Conservation (phyloP, 257 asterid species). For the Solanum rostratum region DNA sequence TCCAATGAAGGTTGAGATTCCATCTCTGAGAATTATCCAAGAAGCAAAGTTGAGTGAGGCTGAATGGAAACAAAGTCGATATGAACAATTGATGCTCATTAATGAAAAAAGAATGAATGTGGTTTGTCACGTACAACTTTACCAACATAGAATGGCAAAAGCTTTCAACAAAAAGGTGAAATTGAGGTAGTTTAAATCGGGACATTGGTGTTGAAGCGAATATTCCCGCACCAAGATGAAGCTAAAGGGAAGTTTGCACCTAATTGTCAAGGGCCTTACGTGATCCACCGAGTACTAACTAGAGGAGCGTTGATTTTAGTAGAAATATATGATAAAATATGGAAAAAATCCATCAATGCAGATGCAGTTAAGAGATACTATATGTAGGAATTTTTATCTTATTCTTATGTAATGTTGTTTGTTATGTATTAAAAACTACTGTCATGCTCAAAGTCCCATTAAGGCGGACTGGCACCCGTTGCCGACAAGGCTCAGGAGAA, state of each 20-base stretch:
- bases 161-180: not conserved
- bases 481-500: too few relatives aligned
- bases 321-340: too few relatives aligned
- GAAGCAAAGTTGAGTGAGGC: not conserved
- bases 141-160: not conserved
- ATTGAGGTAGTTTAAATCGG: not conserved
- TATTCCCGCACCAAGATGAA: not conserved
- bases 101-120: not conserved
- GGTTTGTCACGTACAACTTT: too few relatives aligned
- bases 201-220: not conserved
- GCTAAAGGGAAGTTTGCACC: not conserved
- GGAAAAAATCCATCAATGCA: too few relatives aligned
- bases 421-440: too few relatives aligned
- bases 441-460: too few relatives aligned
- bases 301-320: not conserved
- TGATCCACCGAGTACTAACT: too few relatives aligned
- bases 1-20: not conserved
- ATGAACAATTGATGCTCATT: not conserved
- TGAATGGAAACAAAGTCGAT: fast-evolving
- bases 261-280: not conserved
- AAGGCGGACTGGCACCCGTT: too few relatives aligned
- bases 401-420: too few relatives aligned
- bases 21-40: too few relatives aligned
- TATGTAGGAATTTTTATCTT: too few relatives aligned
- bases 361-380: not conserved